These are phyloP conservation scores for Gossypium australe DNA, from an alignment of 345 rosid genomes.

Conservation along the genomic window DNA sequence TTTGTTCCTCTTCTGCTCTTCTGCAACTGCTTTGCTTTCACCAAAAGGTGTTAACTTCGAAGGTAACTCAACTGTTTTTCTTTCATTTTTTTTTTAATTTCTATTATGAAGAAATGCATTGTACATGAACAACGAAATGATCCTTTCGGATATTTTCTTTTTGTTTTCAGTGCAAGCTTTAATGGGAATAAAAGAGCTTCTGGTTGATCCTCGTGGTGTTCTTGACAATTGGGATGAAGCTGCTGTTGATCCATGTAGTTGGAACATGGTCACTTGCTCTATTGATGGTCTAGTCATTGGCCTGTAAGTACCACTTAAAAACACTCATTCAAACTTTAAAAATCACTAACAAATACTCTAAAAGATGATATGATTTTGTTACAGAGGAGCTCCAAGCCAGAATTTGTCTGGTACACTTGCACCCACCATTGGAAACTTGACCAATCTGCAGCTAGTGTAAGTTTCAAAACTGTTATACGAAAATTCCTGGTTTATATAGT, in stretches of 20 bases:
- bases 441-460: slow-evolving; percentile 74
- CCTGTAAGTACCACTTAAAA: slow-evolving; percentile 47
- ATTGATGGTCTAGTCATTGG: slow-evolving; percentile 50
- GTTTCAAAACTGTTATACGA: slow-evolving; percentile 20
- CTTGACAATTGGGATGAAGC: slow-evolving; percentile 66
- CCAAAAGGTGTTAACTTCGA: slow-evolving; percentile 79
- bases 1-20: slow-evolving; percentile 27
- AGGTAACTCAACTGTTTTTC: slow-evolving; percentile 39
- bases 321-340: background rate
- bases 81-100: no score
- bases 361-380: slow-evolving; percentile 14
- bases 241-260: slow-evolving; percentile 88
- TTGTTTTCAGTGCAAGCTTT: slow-evolving; percentile 61
- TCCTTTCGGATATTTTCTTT: background rate
- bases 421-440: slow-evolving; percentile 68
- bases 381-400: slow-evolving; percentile 85
- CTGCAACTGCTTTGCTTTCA: slow-evolving; percentile 59
- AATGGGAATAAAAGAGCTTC: slow-evolving; percentile 42
- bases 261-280: slow-evolving; percentile 72
- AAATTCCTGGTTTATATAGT: background rate
- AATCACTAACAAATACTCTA: background rate
- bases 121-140: background rate
- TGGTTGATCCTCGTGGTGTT: slow-evolving; percentile 64
- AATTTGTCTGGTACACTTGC: slow-evolving; percentile 65
- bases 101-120: no score